Percentiles rank a stretch among this genome's conserved stretches.
Evolutionary conservation across 2,329 filamentous ascomycete genomes (phyloP).

Genomic region (Neophaeococcomyces aloes): DNA sequence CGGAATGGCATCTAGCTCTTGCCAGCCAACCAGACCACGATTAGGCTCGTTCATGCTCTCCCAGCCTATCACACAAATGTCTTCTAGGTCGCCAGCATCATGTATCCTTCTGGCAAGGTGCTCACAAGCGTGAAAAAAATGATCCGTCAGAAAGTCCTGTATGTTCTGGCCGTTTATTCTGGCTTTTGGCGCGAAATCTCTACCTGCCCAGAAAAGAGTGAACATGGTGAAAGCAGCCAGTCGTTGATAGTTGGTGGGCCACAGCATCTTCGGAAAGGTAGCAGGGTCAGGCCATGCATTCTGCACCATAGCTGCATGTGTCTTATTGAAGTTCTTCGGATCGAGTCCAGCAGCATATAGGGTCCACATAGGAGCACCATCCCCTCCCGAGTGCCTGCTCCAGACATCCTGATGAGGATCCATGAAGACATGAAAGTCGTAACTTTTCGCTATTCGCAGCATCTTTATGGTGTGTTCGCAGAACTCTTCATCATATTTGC

Average conservation of each 20-base stretch:
- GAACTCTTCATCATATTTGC: constrained; percentile 87
- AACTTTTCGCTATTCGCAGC: constrained; percentile 71
- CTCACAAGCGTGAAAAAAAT: constrained; percentile 69
- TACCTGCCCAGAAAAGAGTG: constrained; percentile 84
- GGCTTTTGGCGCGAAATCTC: constrained; percentile 88
- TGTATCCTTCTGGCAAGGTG: constrained; percentile 76
- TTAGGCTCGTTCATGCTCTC: constrained; percentile 95
- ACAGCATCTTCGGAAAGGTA: constrained; percentile 95
- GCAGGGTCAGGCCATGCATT: constrained; percentile 82
- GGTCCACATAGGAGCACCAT: constrained; percentile 95
- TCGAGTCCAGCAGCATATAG: constrained; percentile 88
- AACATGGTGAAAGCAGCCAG: constrained; percentile 84
- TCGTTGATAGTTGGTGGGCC: constrained; percentile 92
- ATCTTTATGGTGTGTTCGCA: constrained; percentile 83
- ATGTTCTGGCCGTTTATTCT: constrained; percentile 93
- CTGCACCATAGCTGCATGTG: constrained; percentile 86
- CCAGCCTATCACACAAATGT: constrained; percentile 85
- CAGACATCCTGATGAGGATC: constrained; percentile 99
- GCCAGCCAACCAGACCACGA: constrained; percentile 71
- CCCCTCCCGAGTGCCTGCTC: constrained; percentile 89
- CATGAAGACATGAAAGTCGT: constrained; percentile 96
- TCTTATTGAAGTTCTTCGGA: constrained; percentile 71
- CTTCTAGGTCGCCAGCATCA: constrained; percentile 78
- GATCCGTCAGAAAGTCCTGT: constrained; percentile 82
- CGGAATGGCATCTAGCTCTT: constrained; percentile 71